Evolutionary conservation across 768 basidiomycete species (phyloP).

Genomic region (Hydnomerulius pinastri): DNA sequence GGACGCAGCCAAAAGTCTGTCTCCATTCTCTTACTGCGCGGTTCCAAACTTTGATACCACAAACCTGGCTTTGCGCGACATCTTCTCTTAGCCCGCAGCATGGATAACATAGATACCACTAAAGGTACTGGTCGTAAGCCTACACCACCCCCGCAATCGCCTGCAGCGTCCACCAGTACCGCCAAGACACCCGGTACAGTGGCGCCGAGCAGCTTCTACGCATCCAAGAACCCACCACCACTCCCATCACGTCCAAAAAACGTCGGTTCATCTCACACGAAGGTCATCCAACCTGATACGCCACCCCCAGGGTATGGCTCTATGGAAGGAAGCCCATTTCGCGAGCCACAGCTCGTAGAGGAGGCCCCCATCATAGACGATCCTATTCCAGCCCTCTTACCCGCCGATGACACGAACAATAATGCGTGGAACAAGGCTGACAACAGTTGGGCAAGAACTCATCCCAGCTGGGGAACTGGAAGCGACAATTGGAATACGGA

Average conservation of each 20-base stretch:
- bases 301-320: conserved; percentile 30
- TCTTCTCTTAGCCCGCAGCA: conserved; percentile 21
- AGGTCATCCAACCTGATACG: conserved; percentile 30
- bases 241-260: conserved; percentile 35
- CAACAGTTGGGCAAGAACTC: conserved; percentile 15
- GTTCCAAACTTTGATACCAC: conserved; percentile 10
- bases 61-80: conserved; percentile 1
- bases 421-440: conserved; percentile 17
- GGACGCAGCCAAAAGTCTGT: conserved; percentile 2
- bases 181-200: conserved; percentile 26
- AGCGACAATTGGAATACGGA: conserved; percentile 23
- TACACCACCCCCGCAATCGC: conserved; percentile 48
- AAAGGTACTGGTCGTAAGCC: conserved; percentile 34
- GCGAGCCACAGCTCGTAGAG: conserved; percentile 57
- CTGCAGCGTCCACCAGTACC: conserved; percentile 38
- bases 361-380: conserved; percentile 41
- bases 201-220: conserved; percentile 29
- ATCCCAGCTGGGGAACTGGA: conserved; percentile 12
- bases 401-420: conserved; percentile 31
- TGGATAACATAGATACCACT: conserved; percentile 51
- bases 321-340: conserved; percentile 35
- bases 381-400: conserved; percentile 39
- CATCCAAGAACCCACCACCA: conserved; percentile 35
- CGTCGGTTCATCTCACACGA: conserved; percentile 40
- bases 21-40: conserved; percentile 1